Conservation (phyloP, 2,329 filamentous ascomycete species). For the Calonectria crousiana region DNA sequence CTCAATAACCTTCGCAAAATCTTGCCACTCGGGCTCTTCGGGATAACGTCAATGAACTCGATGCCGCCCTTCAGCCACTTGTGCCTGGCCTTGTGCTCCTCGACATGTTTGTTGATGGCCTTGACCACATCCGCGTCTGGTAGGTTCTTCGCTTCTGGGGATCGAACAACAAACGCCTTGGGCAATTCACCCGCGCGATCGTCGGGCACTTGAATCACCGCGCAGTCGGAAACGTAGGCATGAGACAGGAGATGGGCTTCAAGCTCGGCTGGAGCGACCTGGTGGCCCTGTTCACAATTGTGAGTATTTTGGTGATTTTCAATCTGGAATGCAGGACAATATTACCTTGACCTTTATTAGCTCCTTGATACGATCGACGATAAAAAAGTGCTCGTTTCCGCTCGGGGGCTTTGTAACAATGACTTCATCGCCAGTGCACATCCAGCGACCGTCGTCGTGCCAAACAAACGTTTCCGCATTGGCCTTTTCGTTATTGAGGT, state of each 20-base stretch:
- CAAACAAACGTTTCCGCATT: conserved; percentile 80
- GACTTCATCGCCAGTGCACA: conserved; percentile 87
- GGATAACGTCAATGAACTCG: conserved; percentile 73
- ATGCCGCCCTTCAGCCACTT: conserved; percentile 74
- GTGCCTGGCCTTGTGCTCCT: conserved; percentile 73
- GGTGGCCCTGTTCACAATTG: conserved; percentile 53
- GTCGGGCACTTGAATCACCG: conserved; percentile 78
- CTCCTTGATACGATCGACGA: conserved; percentile 80
- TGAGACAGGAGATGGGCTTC: conserved; percentile 80
- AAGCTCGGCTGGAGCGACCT: conserved; percentile 83
- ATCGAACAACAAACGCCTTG: conserved; percentile 69
- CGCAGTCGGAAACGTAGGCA: conserved; percentile 76
- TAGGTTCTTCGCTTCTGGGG: conserved; percentile 59
- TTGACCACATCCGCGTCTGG: conserved; percentile 61
- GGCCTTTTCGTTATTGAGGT: conserved; percentile 86
- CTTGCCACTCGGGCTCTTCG: conserved; percentile 80
- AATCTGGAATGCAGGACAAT: no score
- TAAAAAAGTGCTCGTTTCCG: conserved; percentile 83
- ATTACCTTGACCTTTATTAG: conserved; percentile 80
- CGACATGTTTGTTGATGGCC: conserved; percentile 69
- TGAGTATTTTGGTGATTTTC: not conserved
- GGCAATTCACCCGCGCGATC: conserved; percentile 70
- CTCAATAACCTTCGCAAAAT: conserved; percentile 76
- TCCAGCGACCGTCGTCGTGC: conserved; percentile 76
- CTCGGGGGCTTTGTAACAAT: conserved; percentile 71